Evolutionary conservation across 2,329 filamentous ascomycete genomes (phyloP), one percentile per base, ranked within the genome.

Genomic region (Pseudonectria foliicola): DNA sequence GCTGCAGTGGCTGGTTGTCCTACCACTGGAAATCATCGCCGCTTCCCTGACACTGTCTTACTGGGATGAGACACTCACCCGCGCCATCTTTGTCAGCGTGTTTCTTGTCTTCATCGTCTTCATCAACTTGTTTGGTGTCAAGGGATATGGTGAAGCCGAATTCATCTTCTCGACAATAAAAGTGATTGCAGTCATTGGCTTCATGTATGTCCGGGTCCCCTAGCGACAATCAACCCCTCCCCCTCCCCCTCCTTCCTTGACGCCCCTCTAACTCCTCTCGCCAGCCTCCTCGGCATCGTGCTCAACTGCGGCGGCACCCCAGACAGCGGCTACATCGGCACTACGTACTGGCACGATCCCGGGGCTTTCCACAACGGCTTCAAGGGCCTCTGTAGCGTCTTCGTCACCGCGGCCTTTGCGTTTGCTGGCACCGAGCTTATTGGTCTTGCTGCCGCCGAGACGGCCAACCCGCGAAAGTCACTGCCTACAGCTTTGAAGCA

Each of bases 51-150:
- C 87, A 0, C 80, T 94, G 35, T 72, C 80, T 23, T 94, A 85
- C 55, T 95, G 88, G 88, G 76, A 79, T 34, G 58, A 71, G 1
- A 46, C 60, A 23, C 61, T 87, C 36, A 73, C 78, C 18, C 78
- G 80, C 43, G 78, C 82, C 34, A 80, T 85, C 18, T 95, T 85
- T 63, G 85, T 95, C 16, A 76, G 85, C 27, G 67, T 95, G 28
- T 95, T 95, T 60, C 75, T 92, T 38, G 41, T 78, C 12, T 50
- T 82, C 35, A 90, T 95, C 47, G 71, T 94, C 29, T 49, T 61
- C 21, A 94, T 95, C 63, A 95, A 95, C 56, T 60, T 94, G 44
- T 92, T 90, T 51, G 87, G 88, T 33, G 83, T 95, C 43, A 85
- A 83, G 54, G 85, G 83, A 16, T 95, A 93, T 49, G 88, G 87